Evolutionary conservation across 148 eudicot genomes (phyloP), one percentile per base, ranked within the genome.

Genomic region (Heliosperma pusillum): DNA sequence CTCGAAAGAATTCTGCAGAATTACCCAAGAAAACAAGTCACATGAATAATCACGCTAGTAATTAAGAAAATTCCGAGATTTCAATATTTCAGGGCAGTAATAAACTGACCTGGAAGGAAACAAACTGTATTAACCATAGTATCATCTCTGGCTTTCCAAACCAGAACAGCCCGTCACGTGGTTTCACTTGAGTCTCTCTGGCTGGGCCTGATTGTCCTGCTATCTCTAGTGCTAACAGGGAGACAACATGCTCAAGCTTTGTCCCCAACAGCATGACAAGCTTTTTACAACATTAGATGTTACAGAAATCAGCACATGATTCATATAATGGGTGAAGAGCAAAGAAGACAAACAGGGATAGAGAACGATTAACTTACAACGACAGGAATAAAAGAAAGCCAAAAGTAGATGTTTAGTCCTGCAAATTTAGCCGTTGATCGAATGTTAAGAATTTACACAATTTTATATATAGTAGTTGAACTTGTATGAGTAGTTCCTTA

Each of bases 161-260:
- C 99, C 99, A 95, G 72, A 95, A 95, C 13, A 95, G 89, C 73
- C 86, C 97, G 73, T 95, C 99, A 13, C 99, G 85, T 56, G 97
- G 99, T 86, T 95, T 95, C 8, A 95, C 96, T 81, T 95, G 94
- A 47, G 87, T 74, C 73, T 90, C 91, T 36, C 62, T 70, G 66
- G 90, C 67, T 42, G 88, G 85, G 57, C 90, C 91, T 67, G 69
- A 68, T 66, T 91, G 92, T 76, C 87, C 83, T 73, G 83, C 90
- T 71, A 91, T 88, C 86, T 90, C 97, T 29, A 95, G 80, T 56
- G 99, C 99, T 78, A 95, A 82, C 70, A 88, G 69, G 45, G 99
- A 92, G 73, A 95, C 99, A n/a, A 95, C 97, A 77, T 95, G 99
- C 81, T 95, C 97, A 70, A 92, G 99, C 81, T 95, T 95, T 64